These are phyloP conservation scores for Paramecium biaurelia DNA, from an alignment of 73 alveolate genomes.

Conservation along the genomic window DNA sequence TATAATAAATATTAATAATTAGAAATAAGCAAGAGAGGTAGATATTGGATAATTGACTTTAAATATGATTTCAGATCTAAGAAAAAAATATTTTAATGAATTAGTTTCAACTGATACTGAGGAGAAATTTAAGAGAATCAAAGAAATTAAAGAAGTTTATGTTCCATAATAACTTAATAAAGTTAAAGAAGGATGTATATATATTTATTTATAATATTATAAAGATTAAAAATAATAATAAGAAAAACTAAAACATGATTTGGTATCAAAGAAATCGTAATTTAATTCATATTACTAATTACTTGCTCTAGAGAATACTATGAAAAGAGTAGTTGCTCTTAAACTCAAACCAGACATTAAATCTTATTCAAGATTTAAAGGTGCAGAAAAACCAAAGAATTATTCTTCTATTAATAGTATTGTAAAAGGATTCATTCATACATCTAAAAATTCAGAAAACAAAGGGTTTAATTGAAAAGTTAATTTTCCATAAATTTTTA, in stretches of 20 bases:
- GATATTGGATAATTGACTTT: constrained; percentile 20
- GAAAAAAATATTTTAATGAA: neutral
- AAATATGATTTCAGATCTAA: constrained; percentile 8
- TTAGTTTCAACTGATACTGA: neutral
- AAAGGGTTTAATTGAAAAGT: neutral
- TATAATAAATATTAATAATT: neutral
- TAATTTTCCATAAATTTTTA: neutral
- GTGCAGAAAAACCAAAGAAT: neutral
- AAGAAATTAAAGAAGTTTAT: constrained; percentile 11
- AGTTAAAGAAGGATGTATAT: constrained; percentile 17
- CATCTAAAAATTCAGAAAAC: neutral
- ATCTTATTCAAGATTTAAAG: constrained; percentile 24
- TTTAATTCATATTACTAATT: constrained; percentile 23
- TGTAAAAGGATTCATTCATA: neutral
- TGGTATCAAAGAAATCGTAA: constrained; percentile 23
- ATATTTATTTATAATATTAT: neutral
- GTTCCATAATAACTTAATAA: neutral
- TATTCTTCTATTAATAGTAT: neutral
- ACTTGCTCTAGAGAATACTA: constrained; percentile 23
- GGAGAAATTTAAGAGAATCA: neutral
- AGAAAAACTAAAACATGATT: constrained; percentile 4
- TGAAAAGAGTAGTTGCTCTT: constrained; percentile 27
- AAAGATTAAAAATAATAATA: neutral
- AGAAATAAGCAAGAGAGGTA: neutral
- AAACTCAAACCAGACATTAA: constrained; percentile 30